Base-by-base conservation (phyloP, 176 grass and related monocot species). In the Sorghum bicolor region DNA sequence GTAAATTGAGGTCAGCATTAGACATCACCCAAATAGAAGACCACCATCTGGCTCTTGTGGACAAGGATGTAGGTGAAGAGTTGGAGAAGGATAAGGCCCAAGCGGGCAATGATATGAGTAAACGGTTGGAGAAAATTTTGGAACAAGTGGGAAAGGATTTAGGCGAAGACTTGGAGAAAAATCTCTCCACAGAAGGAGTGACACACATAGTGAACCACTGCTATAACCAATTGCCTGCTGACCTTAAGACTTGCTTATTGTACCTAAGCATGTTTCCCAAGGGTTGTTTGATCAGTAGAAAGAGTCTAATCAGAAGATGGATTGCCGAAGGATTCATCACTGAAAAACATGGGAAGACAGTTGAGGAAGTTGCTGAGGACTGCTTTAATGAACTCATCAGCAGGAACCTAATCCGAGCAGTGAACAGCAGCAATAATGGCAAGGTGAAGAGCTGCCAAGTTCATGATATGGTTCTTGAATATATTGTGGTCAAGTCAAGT, bases 391-490 rank as follows among this genome's bases (percentile, higher is more conserved):
- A 87, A 31, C 44, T 87, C 6, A 44, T 87, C 34, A 3, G 43
- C 10, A 66, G 85, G 24, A 87, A 74, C 34, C 31, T 87, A 10
- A 60, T 87, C 8, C 61, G 45, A 1, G 60, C 85, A 5, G 61
- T 82, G 22, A 26, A 43, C 0, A 66, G 57, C 37, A 82, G 63
- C 71, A 80, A 28, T 8, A 82, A 61, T 2, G 79, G 79, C 7
- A 87, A 70, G 79, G 85, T 87, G 37, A 87, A 82, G 64, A 77
- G 28, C 10, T 87, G 38, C 9, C 36, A 75, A 32, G 31, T 87
- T 20, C 85, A 87, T 70, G 85, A 81, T 10, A 82, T 87, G 85
- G 73, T 87, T 4, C 85, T 87, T 7, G 45, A 87, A 29, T 37
- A 76, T 31, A 87, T 87, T 37, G 25, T 87, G 0, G 45, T 14